phyloP scores from a whole-genome alignment of 352 stramenopile genomes.

The Globisporangium lucens region DNA sequence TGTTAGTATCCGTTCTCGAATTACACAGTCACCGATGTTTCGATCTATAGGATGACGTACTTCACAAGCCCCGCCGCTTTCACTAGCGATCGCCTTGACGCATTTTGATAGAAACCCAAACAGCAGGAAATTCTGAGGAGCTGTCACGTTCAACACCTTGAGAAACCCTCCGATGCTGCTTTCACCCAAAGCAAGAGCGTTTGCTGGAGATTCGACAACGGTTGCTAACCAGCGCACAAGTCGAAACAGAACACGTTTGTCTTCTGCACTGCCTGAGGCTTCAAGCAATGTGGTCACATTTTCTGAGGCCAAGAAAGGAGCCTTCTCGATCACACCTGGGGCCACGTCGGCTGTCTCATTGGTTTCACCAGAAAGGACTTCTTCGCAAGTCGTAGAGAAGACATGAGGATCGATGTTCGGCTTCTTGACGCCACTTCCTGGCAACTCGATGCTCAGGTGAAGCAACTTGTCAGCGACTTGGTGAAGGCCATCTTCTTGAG shows the following conservation, averaged over 20 bases:
- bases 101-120: slow-evolving; percentile 47
- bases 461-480: slow-evolving; percentile 64
- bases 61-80: slow-evolving; percentile 39
- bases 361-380: not conserved
- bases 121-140: slow-evolving; percentile 24
- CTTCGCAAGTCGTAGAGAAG: slow-evolving; percentile 12
- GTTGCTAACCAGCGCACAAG: slow-evolving; percentile 49
- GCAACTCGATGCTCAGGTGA: slow-evolving; percentile 30
- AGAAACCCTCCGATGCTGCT: slow-evolving; percentile 25
- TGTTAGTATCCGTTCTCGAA: not conserved
- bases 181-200: slow-evolving; percentile 43
- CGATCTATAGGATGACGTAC: slow-evolving; percentile 27
- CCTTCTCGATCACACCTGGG: slow-evolving; percentile 11
- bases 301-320: slow-evolving; percentile 34
- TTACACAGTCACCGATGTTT: not conserved
- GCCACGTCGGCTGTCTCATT: not conserved
- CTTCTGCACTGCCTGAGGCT: slow-evolving; percentile 7
- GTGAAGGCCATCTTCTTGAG: slow-evolving; percentile 27
- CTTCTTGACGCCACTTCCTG: not conserved
- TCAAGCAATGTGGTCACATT: slow-evolving; percentile 36
- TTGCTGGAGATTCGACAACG: slow-evolving; percentile 35
- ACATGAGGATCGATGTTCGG: slow-evolving; percentile 20
- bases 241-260: slow-evolving; percentile 34
- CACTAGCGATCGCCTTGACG: slow-evolving; percentile 30
- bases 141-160: slow-evolving; percentile 32